These are phyloP conservation scores for Dactylellina haptotyla DNA, from an alignment of 2,329 filamentous ascomycete genomes.

Conservation along the genomic window DNA sequence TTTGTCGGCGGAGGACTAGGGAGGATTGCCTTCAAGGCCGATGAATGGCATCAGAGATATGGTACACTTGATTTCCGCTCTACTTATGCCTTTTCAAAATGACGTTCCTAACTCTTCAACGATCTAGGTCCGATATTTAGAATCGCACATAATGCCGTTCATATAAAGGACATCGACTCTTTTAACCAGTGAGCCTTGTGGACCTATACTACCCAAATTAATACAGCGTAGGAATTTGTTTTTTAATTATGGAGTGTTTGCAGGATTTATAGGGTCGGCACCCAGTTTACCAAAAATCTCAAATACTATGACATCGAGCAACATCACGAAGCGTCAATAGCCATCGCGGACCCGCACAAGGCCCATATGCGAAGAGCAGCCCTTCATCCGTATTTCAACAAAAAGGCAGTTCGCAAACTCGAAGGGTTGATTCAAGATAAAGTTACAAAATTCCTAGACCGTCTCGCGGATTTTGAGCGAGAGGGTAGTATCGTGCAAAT, in stretches of 20 bases:
- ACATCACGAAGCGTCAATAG: not conserved
- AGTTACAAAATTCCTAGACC: not conserved
- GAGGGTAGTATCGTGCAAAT: not conserved
- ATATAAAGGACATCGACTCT: constrained; percentile 58
- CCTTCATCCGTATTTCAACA: constrained; percentile 16
- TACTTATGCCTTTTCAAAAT: not conserved
- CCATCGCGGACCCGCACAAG: not conserved
- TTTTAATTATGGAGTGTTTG: not conserved
- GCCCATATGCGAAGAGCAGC: not conserved
- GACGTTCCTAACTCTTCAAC: not conserved
- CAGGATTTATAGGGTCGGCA: constrained; percentile 19
- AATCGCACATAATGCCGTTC: constrained; percentile 60
- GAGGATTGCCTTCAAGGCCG: not conserved
- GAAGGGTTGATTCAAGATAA: constrained; percentile 14
- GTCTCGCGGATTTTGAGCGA: not conserved
- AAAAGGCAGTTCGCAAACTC: constrained; percentile 10
- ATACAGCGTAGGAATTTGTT: not conserved
- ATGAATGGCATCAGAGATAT: constrained; percentile 30
- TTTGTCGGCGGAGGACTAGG: not conserved
- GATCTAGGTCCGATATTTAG: constrained; percentile 60
- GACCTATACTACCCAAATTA: not conserved
- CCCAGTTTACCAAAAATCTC: not conserved
- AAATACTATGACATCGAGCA: constrained; percentile 13
- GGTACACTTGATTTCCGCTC: not conserved
- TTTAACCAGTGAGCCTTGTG: constrained; percentile 53